Evolutionary conservation across 257 asterid species (phyloP).

Genomic region (Avicennia marina): DNA sequence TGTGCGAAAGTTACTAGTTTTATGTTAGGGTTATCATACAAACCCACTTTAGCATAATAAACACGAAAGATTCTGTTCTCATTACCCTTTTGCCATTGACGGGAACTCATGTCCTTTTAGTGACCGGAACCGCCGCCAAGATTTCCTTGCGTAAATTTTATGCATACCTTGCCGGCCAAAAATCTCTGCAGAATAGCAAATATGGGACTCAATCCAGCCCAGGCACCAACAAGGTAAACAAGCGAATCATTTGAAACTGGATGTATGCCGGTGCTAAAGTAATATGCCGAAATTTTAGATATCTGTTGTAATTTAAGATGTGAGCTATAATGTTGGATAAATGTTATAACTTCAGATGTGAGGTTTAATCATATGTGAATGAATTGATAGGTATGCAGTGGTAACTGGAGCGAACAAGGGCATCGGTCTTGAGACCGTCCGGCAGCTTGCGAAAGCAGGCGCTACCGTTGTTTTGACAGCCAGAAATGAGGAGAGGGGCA

Average conservation of each 20-base stretch:
- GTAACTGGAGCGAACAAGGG: constrained; percentile 92
- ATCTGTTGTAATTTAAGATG: not conserved
- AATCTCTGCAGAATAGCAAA: constrained; percentile 11
- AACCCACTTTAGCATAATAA: too few relatives aligned
- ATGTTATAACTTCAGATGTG: too few relatives aligned
- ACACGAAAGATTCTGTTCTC: too few relatives aligned
- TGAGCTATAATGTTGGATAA: not conserved
- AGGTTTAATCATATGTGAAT: too few relatives aligned
- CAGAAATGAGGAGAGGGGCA: constrained; percentile 52
- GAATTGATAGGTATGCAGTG: constrained; percentile 50
- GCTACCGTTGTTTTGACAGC: constrained; percentile 65
- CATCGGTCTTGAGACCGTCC: constrained; percentile 71
- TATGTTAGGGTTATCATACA: too few relatives aligned
- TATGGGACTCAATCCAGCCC: constrained; percentile 23
- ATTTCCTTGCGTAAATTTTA: not conserved
- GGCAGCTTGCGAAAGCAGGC: constrained; percentile 64
- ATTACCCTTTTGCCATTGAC: not conserved
- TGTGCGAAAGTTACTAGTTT: too few relatives aligned
- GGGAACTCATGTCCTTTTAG: not conserved
- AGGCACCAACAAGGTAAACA: constrained; percentile 29
- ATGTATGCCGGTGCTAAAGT: too few relatives aligned
- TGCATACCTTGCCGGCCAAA: not conserved
- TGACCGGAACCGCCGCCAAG: not conserved
- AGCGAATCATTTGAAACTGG: not conserved
- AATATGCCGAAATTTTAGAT: too few relatives aligned